Conservation (phyloP, 1,284 basidiomycete species). For the Nidula niveotomentosa region DNA sequence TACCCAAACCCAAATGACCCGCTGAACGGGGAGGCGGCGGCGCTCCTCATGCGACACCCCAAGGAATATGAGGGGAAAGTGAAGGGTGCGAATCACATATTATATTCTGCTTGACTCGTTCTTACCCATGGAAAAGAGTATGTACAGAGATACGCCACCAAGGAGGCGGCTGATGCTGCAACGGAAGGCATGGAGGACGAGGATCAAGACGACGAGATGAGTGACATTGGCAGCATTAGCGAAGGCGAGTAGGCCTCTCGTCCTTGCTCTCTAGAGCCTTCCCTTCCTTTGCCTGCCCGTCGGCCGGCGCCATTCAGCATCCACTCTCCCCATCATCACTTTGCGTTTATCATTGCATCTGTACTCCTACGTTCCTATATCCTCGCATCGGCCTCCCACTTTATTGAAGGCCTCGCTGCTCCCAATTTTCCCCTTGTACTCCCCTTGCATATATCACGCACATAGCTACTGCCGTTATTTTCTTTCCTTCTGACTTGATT, state of each 20-base stretch:
- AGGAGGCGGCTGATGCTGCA: slow-evolving; percentile 74
- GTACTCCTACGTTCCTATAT: no score
- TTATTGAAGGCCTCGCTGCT: no score
- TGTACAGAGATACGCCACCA: slow-evolving; percentile 82
- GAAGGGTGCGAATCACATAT: slow-evolving; percentile 58
- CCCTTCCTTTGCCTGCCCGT: not conserved
- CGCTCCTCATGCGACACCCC: slow-evolving; percentile 94
- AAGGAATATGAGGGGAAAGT: slow-evolving; percentile 94
- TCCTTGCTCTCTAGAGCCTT: slow-evolving; percentile 1
- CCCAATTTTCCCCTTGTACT: no score
- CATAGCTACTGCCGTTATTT: not conserved
- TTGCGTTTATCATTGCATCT: not conserved
- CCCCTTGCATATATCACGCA: slow-evolving; percentile 1
- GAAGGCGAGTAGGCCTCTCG: slow-evolving; percentile 53
- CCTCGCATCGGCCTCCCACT: no score
- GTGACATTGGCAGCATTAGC: slow-evolving; percentile 87
- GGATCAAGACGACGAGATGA: slow-evolving; percentile 87
- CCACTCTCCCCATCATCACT: not conserved
- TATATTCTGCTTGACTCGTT: no score
- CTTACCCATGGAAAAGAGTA: slow-evolving; percentile 56
- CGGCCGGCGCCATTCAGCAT: not conserved
- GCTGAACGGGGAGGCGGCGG: slow-evolving; percentile 96
- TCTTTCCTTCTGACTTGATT: not conserved
- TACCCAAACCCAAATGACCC: slow-evolving; percentile 99
- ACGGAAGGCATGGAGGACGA: slow-evolving; percentile 61